Base-by-base conservation (phyloP, 2,329 filamentous ascomycete species). In the Exophiala oligosperma region DNA sequence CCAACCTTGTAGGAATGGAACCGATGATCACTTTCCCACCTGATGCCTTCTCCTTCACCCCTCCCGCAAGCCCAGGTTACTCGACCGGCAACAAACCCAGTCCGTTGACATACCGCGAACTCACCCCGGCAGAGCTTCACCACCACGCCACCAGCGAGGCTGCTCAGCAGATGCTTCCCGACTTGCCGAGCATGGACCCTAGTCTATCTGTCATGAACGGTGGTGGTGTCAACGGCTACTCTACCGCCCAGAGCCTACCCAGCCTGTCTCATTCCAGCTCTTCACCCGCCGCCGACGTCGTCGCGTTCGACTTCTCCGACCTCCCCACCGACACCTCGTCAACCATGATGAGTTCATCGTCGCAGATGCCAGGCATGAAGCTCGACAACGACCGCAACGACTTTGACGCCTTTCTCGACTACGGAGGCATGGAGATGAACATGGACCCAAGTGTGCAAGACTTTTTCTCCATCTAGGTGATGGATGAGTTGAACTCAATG, bases 21-120 rank as follows among this genome's bases (percentile, higher is more conserved):
- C 61, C 55, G 44, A 59, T 63, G 61, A 61, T 61, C 29, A 46
- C 70, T 28, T 61, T 76, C 41, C 70, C 73, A 4, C 72, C 74
- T 1, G 73, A 74, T 51, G 69, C 71, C 29, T 78, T 79, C 53
- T 75, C 76, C 2, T 77, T 74, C 57, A 80, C 78, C 3, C 78
- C 78, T 29, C 77, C 78, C 3, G 70, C 75, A 4, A 79, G 77
- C 26, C 78, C 78, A 9, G 73, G 73, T 11, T 71, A 71, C 59
- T 75, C 70, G 53, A 72, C 70, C 17, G 70, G 71, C 41, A 72
- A 74, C 61, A 70, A 72, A 17, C 68, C 71, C 21, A 76, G 74
- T 6, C 72, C 75, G 17, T 17, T 17, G 2, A 61, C 63, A 41
- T 70, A 72, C 24, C 69, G 70, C 21, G 74, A 76, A 4, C 64